Conservation (phyloP, 2,329 filamentous ascomycete species). For the Botrytis squamosa region DNA sequence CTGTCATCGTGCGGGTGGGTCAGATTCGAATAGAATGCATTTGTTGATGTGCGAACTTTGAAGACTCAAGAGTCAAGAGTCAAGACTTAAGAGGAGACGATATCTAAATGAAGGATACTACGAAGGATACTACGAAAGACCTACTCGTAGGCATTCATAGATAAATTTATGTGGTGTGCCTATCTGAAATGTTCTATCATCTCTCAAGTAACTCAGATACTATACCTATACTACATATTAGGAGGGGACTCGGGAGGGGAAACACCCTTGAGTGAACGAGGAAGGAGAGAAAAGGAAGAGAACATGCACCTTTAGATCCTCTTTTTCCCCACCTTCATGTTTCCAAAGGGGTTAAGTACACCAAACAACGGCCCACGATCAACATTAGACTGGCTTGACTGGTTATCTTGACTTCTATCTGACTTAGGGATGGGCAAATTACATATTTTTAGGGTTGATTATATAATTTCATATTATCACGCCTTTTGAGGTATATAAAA, state of each 20-base stretch:
- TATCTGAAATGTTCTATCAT: neutral
- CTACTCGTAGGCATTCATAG: neutral
- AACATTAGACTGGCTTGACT: neutral
- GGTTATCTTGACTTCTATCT: slow-evolving; percentile 9
- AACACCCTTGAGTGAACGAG: neutral
- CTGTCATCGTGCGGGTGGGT: slow-evolving; percentile 12
- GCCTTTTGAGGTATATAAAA: too few relatives aligned
- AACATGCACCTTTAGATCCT: neutral
- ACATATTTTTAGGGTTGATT: too few relatives aligned
- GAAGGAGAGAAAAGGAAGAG: neutral
- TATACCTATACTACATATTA: neutral
- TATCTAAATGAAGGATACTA: neutral
- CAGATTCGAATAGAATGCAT: neutral
- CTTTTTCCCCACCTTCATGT: neutral
- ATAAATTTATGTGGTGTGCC: neutral
- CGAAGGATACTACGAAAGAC: neutral
- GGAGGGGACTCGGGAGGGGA: neutral
- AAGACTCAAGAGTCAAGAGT: neutral
- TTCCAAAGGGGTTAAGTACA: neutral
- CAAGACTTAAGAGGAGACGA: neutral
- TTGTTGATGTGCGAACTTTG: neutral
- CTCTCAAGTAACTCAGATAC: neutral
- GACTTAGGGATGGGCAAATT: too few relatives aligned
- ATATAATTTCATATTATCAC: too few relatives aligned
- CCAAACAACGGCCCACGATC: neutral